These are phyloP conservation scores for Solanum verrucosum DNA, from an alignment of 257 asterid species.

Conservation along the genomic window DNA sequence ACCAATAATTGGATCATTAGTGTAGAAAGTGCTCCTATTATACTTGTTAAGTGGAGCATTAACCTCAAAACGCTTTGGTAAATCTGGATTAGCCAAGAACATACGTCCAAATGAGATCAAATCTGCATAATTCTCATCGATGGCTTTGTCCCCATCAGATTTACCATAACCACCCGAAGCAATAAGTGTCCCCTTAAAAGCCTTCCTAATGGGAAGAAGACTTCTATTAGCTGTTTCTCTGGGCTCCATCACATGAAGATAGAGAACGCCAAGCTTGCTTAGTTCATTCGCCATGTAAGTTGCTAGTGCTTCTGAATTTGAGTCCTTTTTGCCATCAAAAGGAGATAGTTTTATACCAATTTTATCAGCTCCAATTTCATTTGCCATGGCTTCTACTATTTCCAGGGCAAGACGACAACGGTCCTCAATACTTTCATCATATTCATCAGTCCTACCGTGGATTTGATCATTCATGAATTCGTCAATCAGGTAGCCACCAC, in stretches of 20 bases:
- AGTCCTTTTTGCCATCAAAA: conserved; percentile 32
- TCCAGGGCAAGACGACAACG: conserved; percentile 58
- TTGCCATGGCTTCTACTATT: conserved; percentile 48
- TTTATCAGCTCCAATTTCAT: conserved; percentile 65
- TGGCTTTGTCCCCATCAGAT: conserved; percentile 32
- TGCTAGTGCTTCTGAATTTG: conserved; percentile 59
- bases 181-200: conserved; percentile 49
- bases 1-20: conserved; percentile 57
- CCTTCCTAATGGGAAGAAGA: conserved; percentile 19
- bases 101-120: conserved; percentile 54
- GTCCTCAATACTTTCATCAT: conserved; percentile 55
- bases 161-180: conserved; percentile 50
- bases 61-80: conserved; percentile 36
- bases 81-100: conserved; percentile 72
- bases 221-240: conserved; percentile 3
- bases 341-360: conserved; percentile 82
- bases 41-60: conserved; percentile 49
- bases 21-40: conserved; percentile 48
- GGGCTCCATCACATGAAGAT: conserved; percentile 41
- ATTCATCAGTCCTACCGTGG: conserved; percentile 33
- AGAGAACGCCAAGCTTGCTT: conserved; percentile 23
- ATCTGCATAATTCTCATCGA: conserved; percentile 34
- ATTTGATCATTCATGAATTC: conserved; percentile 78
- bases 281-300: conserved; percentile 16
- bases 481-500: conserved; percentile 77